These are phyloP conservation scores for Monascus ruber DNA, from an alignment of 2,329 filamentous ascomycete genomes.

Conservation along the genomic window DNA sequence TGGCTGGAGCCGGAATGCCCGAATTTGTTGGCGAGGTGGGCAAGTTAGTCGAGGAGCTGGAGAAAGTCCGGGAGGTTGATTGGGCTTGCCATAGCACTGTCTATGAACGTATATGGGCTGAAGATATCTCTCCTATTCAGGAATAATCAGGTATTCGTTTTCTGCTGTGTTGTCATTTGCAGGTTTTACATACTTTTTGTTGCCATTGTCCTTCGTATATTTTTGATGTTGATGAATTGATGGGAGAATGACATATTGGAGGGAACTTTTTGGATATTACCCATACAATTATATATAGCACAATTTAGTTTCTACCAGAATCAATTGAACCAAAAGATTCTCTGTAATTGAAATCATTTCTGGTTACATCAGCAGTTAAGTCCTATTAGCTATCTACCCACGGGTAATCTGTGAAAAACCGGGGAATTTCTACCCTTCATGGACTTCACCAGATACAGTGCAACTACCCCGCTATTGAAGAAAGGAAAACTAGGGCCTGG, in stretches of 20 bases:
- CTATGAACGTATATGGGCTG: slow-evolving; percentile 42
- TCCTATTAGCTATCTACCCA: no score
- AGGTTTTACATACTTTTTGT: background rate
- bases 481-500: no score
- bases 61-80: slow-evolving; percentile 48
- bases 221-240: background rate
- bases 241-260: background rate
- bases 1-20: slow-evolving; percentile 49
- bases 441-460: no score
- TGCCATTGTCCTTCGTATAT: background rate
- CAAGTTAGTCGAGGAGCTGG: slow-evolving; percentile 47
- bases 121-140: slow-evolving; percentile 8
- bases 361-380: no score
- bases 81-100: slow-evolving; percentile 45
- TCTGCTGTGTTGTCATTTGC: background rate
- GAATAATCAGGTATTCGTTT: slow-evolving; percentile 3
- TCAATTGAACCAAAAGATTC: slow-evolving; percentile 35
- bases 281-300: background rate
- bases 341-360: no score
- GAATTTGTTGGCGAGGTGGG: slow-evolving; percentile 52
- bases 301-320: slow-evolving; percentile 33
- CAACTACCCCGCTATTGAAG: no score
- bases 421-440: no score
- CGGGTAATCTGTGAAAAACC: no score
- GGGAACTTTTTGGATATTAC: background rate